phyloP scores from a whole-genome alignment of 768 basidiomycete species.

The Pleurotus djamor region DNA sequence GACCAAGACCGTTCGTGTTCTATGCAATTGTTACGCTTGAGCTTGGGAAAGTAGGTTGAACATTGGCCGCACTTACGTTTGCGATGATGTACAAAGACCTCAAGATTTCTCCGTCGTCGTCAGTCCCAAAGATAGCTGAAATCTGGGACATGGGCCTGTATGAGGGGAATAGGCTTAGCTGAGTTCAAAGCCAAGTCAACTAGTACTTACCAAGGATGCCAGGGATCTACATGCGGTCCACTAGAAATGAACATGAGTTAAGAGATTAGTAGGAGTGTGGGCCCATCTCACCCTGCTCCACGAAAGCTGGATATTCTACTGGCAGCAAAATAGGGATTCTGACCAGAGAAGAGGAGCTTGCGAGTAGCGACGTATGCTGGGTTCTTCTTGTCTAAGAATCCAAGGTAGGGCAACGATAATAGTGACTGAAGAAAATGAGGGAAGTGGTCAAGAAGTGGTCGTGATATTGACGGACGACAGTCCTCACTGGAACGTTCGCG shows the following conservation, averaged over 20 bases:
- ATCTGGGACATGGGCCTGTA: constrained; percentile 80
- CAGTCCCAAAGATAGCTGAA: constrained; percentile 70
- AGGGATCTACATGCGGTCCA: constrained; percentile 72
- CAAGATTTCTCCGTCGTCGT: constrained; percentile 69
- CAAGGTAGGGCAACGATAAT: constrained; percentile 77
- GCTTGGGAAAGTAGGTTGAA: neutral
- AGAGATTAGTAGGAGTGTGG: neutral
- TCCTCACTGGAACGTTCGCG: constrained; percentile 75
- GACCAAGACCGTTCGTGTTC: constrained; percentile 74
- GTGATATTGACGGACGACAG: too few species aligned
- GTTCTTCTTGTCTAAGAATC: constrained; percentile 63
- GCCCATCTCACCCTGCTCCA: constrained; percentile 54
- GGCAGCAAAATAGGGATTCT: constrained; percentile 69
- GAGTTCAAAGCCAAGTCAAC: neutral
- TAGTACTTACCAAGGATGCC: constrained; percentile 60
- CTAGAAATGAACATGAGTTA: constrained; percentile 27
- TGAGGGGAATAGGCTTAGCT: neutral
- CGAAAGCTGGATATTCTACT: constrained; percentile 52
- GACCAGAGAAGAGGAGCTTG: constrained; percentile 53
- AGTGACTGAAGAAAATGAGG: constrained; percentile 45
- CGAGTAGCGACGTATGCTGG: constrained; percentile 65
- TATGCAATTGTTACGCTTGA: constrained; percentile 20
- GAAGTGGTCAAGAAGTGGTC: neutral
- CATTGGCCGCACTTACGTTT: constrained; percentile 46
- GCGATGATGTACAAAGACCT: constrained; percentile 60